phyloP scores from a whole-genome alignment of 75 land plant species.

The Chamaecyparis obtusa region DNA sequence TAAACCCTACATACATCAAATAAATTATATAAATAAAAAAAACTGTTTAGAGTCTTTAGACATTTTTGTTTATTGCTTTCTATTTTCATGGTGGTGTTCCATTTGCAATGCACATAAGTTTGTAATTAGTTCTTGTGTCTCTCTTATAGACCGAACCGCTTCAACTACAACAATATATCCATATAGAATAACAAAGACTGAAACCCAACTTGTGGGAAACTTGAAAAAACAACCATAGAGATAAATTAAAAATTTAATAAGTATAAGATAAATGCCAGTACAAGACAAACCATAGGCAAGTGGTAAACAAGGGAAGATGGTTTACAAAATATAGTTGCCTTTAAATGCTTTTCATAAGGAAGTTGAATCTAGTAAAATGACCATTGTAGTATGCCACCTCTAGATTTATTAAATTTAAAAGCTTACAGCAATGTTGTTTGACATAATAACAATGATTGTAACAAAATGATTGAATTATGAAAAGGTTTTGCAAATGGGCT shows the following conservation, averaged over 20 bases:
- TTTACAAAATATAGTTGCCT: neutral
- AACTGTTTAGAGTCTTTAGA: neutral
- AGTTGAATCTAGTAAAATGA: neutral
- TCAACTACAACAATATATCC: neutral
- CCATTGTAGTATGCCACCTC: neutral
- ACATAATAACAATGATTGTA: neutral
- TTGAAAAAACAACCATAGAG: neutral
- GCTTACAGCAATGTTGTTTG: neutral
- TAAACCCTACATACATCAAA: slow-evolving; percentile 44
- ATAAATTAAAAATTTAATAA: neutral
- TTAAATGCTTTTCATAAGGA: neutral
- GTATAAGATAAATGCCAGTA: neutral
- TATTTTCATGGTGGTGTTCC: neutral
- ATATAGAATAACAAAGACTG: neutral
- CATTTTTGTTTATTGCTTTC: neutral
- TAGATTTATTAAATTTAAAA: neutral
- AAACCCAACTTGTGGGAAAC: neutral
- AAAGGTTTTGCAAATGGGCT: too few relatives aligned
- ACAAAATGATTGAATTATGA: neutral
- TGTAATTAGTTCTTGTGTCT: neutral
- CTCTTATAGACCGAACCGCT: neutral
- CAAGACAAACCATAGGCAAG: neutral
- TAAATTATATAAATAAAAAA: slow-evolving; percentile 1
- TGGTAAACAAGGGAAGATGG: neutral
- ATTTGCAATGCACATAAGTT: neutral